Conservation (phyloP, 1,284 basidiomycete species). For the Phaffia rhodozyma region DNA sequence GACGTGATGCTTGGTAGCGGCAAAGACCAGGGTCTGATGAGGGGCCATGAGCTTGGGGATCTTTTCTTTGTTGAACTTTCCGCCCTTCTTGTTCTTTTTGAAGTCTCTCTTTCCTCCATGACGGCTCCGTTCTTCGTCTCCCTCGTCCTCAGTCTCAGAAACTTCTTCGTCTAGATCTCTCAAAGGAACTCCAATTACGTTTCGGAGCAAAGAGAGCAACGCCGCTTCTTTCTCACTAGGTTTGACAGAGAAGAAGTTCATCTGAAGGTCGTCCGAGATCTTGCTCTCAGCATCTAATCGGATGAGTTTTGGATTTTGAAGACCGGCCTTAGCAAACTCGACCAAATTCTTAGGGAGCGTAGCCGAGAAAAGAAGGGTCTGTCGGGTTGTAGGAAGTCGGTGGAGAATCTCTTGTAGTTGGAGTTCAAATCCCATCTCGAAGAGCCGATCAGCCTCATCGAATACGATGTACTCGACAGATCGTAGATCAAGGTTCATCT, state of each 20-base stretch:
- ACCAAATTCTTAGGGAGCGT: conserved; percentile 92
- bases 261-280: conserved; percentile 81
- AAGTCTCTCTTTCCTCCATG: conserved; percentile 31
- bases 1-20: conserved; percentile 98
- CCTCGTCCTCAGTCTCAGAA: conserved; percentile 26
- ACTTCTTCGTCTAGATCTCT: conserved; percentile 31
- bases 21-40: conserved; percentile 90
- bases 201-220: conserved; percentile 67
- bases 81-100: conserved; percentile 38
- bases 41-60: conserved; percentile 47
- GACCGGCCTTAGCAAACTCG: conserved; percentile 92
- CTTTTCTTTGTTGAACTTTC: conserved; percentile 26
- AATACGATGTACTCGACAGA: conserved; percentile 87
- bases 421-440: conserved; percentile 94
- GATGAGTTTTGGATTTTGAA: conserved; percentile 86
- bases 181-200: conserved; percentile 72
- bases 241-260: conserved; percentile 90
- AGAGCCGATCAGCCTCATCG: conserved; percentile 91
- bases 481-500: conserved; percentile 90
- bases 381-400: conserved; percentile 71
- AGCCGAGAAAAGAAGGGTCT: conserved; percentile 90
- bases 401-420: conserved; percentile 83
- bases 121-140: conserved; percentile 26
- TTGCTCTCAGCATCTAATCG: conserved; percentile 92
- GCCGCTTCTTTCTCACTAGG: conserved; percentile 91